These are phyloP conservation scores for Pestalotiopsis sp. DNA, from an alignment of 2,329 filamentous ascomycete genomes.

Conservation along the genomic window DNA sequence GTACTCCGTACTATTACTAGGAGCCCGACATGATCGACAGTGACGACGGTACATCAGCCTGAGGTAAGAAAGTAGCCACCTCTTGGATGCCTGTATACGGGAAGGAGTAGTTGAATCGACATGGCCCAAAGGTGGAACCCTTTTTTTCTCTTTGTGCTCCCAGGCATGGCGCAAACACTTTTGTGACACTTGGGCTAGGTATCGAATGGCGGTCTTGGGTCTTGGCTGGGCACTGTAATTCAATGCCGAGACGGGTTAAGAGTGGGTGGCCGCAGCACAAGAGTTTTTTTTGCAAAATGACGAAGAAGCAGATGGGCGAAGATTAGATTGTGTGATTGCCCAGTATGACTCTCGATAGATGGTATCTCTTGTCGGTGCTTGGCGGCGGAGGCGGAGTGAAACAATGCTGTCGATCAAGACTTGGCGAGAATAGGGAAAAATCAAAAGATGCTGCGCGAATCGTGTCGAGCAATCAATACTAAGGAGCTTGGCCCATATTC, in stretches of 20 bases:
- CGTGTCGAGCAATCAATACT: neutral
- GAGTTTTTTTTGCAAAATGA: conserved; percentile 14
- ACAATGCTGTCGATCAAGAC: conserved; percentile 15
- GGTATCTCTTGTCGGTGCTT: conserved; percentile 16
- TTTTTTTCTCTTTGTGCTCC: neutral
- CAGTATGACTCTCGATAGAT: conserved; percentile 13
- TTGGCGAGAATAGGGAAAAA: conserved; percentile 14
- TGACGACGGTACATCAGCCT: neutral
- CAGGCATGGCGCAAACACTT: neutral
- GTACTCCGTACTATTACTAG: neutral
- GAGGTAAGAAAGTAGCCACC: neutral
- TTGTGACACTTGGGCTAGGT: neutral
- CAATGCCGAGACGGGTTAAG: conserved; percentile 2
- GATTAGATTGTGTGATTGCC: conserved; percentile 2
- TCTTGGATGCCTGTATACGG: conserved; percentile 1
- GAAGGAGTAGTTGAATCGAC: neutral
- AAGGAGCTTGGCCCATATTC: neutral
- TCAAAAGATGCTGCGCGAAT: neutral
- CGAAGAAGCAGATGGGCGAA: neutral
- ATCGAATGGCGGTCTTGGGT: neutral
- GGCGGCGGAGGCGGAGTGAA: conserved; percentile 19
- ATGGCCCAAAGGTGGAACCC: conserved; percentile 4
- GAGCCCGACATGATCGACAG: neutral
- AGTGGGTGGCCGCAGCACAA: conserved; percentile 12
- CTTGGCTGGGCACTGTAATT: neutral